Conservation (phyloP, 1,284 basidiomycete genomes). For the Cryptococcus sp. region DNA sequence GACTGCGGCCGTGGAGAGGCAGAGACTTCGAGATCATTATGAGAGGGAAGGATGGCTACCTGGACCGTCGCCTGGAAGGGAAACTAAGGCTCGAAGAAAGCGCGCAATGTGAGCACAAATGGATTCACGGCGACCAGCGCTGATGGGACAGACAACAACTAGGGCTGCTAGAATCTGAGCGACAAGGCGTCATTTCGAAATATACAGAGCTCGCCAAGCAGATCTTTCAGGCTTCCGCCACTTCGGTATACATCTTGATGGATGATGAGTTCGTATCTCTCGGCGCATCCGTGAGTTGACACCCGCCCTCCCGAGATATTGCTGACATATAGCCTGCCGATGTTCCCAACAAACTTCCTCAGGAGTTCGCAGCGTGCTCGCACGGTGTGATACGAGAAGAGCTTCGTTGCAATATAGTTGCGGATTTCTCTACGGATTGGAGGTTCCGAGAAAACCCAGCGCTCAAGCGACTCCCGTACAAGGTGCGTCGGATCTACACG, state of each 20-base stretch:
- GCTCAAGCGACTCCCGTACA: conserved; percentile 3
- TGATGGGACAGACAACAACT: conserved; percentile 18
- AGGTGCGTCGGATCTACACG: conserved; percentile 10
- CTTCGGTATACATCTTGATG: conserved; percentile 2
- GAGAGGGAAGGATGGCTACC: conserved; percentile 33
- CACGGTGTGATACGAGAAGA: conserved; percentile 12
- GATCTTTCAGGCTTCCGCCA: conserved; percentile 10
- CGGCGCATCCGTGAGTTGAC: background rate
- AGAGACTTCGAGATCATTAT: conserved; percentile 21
- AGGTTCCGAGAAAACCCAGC: conserved; percentile 27
- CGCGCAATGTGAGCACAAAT: conserved; percentile 18
- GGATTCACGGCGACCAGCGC: background rate
- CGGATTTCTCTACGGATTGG: conserved; percentile 34
- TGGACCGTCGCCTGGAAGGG: conserved; percentile 16
- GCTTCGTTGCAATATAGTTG: conserved; percentile 24
- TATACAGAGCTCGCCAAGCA: conserved; percentile 32
- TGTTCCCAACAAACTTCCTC: background rate
- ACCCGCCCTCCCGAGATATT: too few relatives aligned
- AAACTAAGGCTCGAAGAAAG: conserved; percentile 9
- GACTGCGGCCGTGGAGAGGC: conserved; percentile 16
- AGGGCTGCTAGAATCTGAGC: conserved; percentile 25
- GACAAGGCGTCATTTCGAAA: conserved; percentile 29
- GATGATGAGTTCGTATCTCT: background rate
- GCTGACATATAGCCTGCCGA: conserved; percentile 1
- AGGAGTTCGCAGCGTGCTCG: conserved; percentile 3